phyloP scores from a whole-genome alignment of 1,284 basidiomycete genomes.

The Fomitopsis palustris region DNA sequence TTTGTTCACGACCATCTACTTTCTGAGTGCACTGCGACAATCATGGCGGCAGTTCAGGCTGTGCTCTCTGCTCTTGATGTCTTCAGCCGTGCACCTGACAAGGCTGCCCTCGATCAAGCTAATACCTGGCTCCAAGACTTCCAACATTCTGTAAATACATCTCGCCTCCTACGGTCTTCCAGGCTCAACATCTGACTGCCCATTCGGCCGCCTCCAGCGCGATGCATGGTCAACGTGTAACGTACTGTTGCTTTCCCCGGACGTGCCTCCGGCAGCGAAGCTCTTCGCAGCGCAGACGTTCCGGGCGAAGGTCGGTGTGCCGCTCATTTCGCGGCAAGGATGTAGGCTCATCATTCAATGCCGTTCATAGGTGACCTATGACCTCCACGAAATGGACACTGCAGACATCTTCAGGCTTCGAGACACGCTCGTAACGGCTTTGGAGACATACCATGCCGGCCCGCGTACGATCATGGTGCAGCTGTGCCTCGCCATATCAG shows the following conservation, averaged over 20 bases:
- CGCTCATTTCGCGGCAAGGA: not conserved
- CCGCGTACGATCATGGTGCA: constrained; percentile 89
- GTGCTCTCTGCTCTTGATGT: constrained; percentile 73
- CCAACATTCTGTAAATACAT: constrained; percentile 90
- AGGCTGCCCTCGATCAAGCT: constrained; percentile 76
- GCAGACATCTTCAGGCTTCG: constrained; percentile 75
- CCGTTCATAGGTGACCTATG: constrained; percentile 81
- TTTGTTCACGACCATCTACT: constrained; percentile 1
- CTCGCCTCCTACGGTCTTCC: constrained; percentile 56
- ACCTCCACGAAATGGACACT: constrained; percentile 79
- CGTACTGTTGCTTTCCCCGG: constrained; percentile 78
- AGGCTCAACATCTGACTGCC: constrained; percentile 57
- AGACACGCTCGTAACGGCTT: constrained; percentile 81
- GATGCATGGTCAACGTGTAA: constrained; percentile 98
- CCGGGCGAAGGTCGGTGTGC: constrained; percentile 77
- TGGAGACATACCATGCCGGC: constrained; percentile 68
- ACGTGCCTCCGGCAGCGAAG: constrained; percentile 80
- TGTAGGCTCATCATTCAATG: constrained; percentile 7
- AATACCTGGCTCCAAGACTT: constrained; percentile 94
- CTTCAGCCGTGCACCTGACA: constrained; percentile 78
- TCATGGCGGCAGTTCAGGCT: constrained; percentile 43
- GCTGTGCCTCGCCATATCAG: constrained; percentile 86
- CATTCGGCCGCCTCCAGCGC: constrained; percentile 56
- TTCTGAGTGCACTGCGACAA: constrained; percentile 8
- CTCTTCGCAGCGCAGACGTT: constrained; percentile 98